Conservation (phyloP, 2,329 filamentous ascomycete species). For the Nigrograna mackinnonii region DNA sequence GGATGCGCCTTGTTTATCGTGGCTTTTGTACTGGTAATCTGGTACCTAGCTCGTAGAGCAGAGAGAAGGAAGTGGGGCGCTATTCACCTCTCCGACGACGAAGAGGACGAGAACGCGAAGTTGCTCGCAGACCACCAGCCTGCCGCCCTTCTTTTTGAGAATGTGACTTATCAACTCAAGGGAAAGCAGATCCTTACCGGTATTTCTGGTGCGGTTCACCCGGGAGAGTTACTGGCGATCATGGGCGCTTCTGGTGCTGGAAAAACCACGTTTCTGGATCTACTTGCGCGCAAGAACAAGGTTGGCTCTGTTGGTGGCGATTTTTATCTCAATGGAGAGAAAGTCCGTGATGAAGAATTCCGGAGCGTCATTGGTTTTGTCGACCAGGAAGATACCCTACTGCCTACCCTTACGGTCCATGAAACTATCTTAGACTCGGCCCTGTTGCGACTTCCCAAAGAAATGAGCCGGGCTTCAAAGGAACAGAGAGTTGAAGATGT, state of each 20-base stretch:
- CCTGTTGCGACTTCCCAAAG: conserved; percentile 83
- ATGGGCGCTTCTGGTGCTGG: conserved; percentile 98
- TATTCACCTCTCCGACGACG: conserved; percentile 80
- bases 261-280: conserved; percentile 96
- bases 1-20: conserved; percentile 84
- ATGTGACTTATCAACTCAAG: conserved; percentile 84
- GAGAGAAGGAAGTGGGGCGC: conserved; percentile 64
- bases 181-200: conserved; percentile 82
- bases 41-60: conserved; percentile 83
- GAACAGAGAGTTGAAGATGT: conserved; percentile 91
- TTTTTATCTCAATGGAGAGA: conserved; percentile 93
- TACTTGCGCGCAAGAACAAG: conserved; percentile 96
- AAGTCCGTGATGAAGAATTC: conserved; percentile 81
- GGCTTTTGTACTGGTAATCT: conserved; percentile 79
- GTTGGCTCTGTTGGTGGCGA: conserved; percentile 76
- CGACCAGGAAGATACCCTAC: conserved; percentile 96
- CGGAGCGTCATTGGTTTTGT: conserved; percentile 94
- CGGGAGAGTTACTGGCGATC: conserved; percentile 94
- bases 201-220: conserved; percentile 84
- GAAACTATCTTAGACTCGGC: conserved; percentile 97
- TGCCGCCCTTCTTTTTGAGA: conserved; percentile 83
- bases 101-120: conserved; percentile 80
- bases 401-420: conserved; percentile 93
- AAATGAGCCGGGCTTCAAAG: conserved; percentile 88
- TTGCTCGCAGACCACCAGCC: conserved; percentile 92